phyloP scores from a whole-genome alignment of 257 asterid species.

The Ehretia macrophylla region DNA sequence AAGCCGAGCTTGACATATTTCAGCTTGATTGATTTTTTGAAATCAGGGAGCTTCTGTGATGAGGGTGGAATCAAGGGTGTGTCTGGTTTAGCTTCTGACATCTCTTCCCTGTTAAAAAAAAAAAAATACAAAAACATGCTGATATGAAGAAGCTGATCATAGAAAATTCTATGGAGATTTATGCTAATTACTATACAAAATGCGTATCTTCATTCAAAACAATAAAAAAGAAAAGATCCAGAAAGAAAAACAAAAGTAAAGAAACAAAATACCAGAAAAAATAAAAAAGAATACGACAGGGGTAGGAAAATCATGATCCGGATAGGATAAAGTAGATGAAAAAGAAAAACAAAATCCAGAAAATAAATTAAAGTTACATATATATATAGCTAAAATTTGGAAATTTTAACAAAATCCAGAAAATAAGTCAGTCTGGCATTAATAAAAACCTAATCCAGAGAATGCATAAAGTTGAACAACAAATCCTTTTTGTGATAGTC shows the following conservation, averaged over 20 bases:
- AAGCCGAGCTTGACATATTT: constrained; percentile 39
- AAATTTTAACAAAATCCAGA: not conserved
- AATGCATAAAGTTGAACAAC: not conserved
- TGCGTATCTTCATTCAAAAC: not conserved
- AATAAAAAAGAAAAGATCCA: too few relatives aligned
- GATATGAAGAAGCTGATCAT: not conserved
- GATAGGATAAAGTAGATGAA: too few relatives aligned
- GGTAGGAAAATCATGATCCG: too few relatives aligned
- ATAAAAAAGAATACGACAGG: too few relatives aligned
- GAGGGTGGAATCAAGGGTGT: constrained; percentile 30
- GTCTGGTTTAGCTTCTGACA: constrained; percentile 18
- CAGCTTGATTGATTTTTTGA: constrained; percentile 30
- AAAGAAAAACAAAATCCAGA: too few relatives aligned
- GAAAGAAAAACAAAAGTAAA: too few relatives aligned
- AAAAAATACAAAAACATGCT: not conserved
- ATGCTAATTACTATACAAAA: too few relatives aligned
- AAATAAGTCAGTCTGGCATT: too few relatives aligned
- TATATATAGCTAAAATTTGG: not conserved
- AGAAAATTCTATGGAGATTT: too few relatives aligned
- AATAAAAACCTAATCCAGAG: not conserved
- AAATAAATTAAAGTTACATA: too few relatives aligned
- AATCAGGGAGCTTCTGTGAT: constrained; percentile 30
- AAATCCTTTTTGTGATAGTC: too few relatives aligned
- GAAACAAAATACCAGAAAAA: too few relatives aligned
- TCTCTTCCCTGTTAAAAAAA: constrained; percentile 20